Conservation (phyloP, 164 flowering plant genomes). For the Cinnamomum chago region DNA sequence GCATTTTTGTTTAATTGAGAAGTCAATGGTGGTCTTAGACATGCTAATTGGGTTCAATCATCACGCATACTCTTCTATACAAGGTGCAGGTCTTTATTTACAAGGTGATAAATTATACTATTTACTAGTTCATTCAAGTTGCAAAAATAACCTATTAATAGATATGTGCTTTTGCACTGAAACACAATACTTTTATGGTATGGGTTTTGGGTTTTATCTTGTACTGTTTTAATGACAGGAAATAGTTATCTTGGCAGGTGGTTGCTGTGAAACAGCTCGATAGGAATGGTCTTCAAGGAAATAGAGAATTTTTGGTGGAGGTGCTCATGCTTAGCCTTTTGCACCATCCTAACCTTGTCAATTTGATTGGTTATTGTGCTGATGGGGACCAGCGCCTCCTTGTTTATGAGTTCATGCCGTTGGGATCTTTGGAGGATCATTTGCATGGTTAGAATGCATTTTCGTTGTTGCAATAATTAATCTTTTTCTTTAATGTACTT, state of each 20-base stretch:
- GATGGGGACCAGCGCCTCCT: conserved; percentile 90
- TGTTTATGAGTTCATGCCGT: conserved; percentile 85
- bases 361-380: conserved; percentile 82
- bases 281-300: conserved; percentile 87
- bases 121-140: not conserved
- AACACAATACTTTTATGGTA: not conserved
- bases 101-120: not conserved
- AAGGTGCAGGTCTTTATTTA: not conserved
- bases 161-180: not conserved
- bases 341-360: conserved; percentile 80
- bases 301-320: conserved; percentile 78
- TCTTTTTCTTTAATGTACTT: not conserved
- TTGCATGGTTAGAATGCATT: conserved; percentile 56
- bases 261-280: conserved; percentile 92
- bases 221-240: conserved; percentile 3
- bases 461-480: not conserved
- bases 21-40: not conserved
- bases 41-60: not conserved
- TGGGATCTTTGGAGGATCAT: conserved; percentile 90
- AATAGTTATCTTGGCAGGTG: conserved; percentile 38
- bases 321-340: conserved; percentile 89
- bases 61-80: not conserved
- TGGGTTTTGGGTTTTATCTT: not conserved
- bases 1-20: not conserved
- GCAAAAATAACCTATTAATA: too few species aligned